Conservation (phyloP, 306 rosid genomes). For the Inga laurina region DNA sequence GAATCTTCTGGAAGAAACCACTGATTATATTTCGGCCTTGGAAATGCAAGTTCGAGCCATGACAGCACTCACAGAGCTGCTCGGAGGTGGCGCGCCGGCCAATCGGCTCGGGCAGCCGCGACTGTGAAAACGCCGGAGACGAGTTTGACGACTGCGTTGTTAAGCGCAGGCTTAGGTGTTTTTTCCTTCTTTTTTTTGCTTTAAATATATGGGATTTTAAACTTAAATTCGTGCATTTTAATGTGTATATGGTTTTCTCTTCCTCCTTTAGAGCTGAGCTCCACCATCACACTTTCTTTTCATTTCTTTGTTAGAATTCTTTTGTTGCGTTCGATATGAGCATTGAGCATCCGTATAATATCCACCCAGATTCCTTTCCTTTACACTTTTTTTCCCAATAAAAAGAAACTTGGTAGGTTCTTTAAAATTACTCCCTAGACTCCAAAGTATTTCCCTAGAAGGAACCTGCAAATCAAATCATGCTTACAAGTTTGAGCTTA, state of each 20-base stretch:
- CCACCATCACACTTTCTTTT: background rate
- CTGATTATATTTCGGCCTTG: slow-evolving; percentile 72
- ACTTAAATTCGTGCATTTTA: background rate
- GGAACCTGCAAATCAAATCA: background rate
- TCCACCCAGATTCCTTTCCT: background rate
- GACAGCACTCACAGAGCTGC: slow-evolving; percentile 61
- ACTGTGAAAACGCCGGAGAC: slow-evolving; percentile 26
- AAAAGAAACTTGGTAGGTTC: background rate
- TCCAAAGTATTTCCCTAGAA: background rate
- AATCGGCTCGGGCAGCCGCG: slow-evolving; percentile 22
- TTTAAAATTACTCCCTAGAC: background rate
- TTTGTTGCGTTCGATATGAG: background rate
- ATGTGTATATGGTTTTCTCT: background rate
- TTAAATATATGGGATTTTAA: background rate
- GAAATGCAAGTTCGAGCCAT: slow-evolving; percentile 86
- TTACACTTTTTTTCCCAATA: background rate
- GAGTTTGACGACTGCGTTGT: slow-evolving; percentile 30
- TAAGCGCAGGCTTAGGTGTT: slow-evolving; percentile 22
- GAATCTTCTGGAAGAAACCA: slow-evolving; percentile 77
- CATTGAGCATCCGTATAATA: background rate
- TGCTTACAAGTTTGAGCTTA: background rate
- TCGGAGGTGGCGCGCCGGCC: slow-evolving; percentile 41
- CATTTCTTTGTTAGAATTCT: background rate
- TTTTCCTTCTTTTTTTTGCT: background rate
- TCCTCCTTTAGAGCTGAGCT: background rate